phyloP scores from a whole-genome alignment of 2,329 filamentous ascomycete species.

The Hirsutella thompsonii region DNA sequence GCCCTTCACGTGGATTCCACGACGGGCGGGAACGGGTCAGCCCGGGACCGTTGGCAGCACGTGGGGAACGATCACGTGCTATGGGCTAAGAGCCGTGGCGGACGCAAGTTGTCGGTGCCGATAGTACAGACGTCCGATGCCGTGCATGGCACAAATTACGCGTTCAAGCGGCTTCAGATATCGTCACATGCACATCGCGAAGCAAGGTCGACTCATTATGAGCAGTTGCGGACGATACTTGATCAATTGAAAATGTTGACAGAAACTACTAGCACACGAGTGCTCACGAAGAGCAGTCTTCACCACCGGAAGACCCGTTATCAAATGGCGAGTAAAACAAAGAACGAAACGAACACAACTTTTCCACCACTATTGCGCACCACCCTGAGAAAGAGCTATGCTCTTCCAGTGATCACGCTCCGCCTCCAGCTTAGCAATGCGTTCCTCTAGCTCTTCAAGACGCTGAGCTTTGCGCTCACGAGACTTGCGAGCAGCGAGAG shows the following conservation, averaged over 20 bases:
- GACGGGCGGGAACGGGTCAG: too few species aligned
- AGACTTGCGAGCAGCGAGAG: conserved; percentile 85
- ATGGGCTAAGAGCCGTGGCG: too few species aligned
- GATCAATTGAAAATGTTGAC: neutral
- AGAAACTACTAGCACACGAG: neutral
- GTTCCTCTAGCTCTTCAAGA: conserved; percentile 60
- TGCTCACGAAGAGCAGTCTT: neutral
- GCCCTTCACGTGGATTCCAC: too few species aligned
- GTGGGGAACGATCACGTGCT: too few species aligned
- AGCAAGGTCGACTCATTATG: too few species aligned
- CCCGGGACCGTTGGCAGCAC: too few species aligned
- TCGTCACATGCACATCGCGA: too few species aligned
- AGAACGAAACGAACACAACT: conserved; percentile 4
- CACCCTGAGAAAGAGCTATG: conserved; percentile 29
- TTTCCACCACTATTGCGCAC: conserved; percentile 3
- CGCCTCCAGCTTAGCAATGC: conserved; percentile 56
- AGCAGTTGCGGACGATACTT: too few species aligned
- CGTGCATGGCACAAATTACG: too few species aligned
- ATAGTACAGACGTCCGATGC: too few species aligned
- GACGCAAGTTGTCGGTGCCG: too few species aligned
- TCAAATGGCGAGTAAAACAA: conserved; percentile 3
- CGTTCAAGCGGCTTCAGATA: too few species aligned
- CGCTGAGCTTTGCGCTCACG: conserved; percentile 73
- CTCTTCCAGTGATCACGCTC: conserved; percentile 56
- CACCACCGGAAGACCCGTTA: neutral